Percentiles rank a stretch among this genome's conserved stretches.
Evolutionary conservation across 1,139 yeast species (phyloP).

Genomic region (Suhomyces bolitotheri): DNA sequence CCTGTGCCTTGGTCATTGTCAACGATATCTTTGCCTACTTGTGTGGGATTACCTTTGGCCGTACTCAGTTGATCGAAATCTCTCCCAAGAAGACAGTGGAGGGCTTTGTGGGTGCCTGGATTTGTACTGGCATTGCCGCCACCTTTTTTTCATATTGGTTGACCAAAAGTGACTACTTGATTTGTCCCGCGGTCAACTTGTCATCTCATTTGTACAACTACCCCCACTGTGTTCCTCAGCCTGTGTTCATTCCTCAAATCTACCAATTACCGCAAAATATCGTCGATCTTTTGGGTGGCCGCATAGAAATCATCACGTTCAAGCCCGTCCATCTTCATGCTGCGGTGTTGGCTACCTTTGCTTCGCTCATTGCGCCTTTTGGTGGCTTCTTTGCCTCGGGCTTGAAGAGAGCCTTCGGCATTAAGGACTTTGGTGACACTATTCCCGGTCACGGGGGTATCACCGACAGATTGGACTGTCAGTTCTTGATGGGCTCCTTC

Average conservation of each 20-base stretch:
- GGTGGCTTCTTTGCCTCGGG: constrained; percentile 99
- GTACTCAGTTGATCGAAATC: constrained; percentile 86
- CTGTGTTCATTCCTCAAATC: constrained; percentile 79
- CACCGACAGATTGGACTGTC: constrained; percentile 97
- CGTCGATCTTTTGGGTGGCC: constrained; percentile 39
- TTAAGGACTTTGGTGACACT: constrained; percentile 89
- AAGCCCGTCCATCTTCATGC: constrained; percentile 93
- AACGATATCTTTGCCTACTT: constrained; percentile 96
- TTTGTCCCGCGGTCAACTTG: constrained; percentile 80
- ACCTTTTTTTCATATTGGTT: constrained; percentile 63
- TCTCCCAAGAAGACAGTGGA: constrained; percentile 97
- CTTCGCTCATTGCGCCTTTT: constrained; percentile 95
- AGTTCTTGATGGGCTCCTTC: constrained; percentile 95
- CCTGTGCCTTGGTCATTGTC: constrained; percentile 87
- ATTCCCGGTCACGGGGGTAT: constrained; percentile 99
- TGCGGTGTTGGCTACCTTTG: constrained; percentile 84
- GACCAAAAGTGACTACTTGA: constrained; percentile 69
- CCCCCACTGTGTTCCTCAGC: constrained; percentile 76
- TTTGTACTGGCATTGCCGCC: constrained; percentile 81
- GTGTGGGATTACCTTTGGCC: constrained; percentile 96
- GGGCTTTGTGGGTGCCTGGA: constrained; percentile 98
- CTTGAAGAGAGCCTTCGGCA: constrained; percentile 93
- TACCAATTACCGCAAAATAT: constrained; percentile 73
- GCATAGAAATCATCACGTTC: constrained; percentile 52
- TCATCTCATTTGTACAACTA: constrained; percentile 51